These are phyloP conservation scores for Leishmania amazonensis DNA, from an alignment of 208 protist genomes.

Conservation along the genomic window DNA sequence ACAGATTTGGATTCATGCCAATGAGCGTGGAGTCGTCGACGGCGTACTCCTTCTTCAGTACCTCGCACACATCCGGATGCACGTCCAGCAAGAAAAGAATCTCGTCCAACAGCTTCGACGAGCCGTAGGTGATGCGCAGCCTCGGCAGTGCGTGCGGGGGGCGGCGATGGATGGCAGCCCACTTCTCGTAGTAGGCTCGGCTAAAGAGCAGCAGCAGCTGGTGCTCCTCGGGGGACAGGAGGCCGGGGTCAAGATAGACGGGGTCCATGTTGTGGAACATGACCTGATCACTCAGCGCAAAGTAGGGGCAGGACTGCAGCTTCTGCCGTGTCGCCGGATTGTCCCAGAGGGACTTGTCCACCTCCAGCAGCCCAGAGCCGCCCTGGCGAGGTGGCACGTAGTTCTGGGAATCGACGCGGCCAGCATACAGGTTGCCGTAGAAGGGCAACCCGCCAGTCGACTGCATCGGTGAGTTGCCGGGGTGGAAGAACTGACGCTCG, in stretches of 20 bases:
- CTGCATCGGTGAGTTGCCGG: conserved; percentile 52
- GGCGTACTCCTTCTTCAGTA: conserved; percentile 79
- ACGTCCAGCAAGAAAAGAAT: conserved; percentile 67
- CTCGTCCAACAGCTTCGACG: conserved; percentile 55
- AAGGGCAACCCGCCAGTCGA: conserved; percentile 78
- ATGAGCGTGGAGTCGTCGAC: conserved; percentile 82
- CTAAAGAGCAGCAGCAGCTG: conserved; percentile 85
- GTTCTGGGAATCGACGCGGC: conserved; percentile 78
- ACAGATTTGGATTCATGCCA: conserved; percentile 79
- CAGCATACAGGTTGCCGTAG: conserved; percentile 86
- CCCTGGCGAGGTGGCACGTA: conserved; percentile 68
- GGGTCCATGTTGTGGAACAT: conserved; percentile 91
- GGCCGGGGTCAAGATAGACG: conserved; percentile 77
- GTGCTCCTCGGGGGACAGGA: conserved; percentile 83
- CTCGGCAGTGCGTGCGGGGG: conserved; percentile 56
- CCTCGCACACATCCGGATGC: conserved; percentile 33
- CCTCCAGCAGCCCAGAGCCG: conserved; percentile 52
- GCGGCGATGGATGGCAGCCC: conserved; percentile 55
- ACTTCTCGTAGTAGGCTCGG: conserved; percentile 90
- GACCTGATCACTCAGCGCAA: conserved; percentile 88
- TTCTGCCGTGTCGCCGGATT: conserved; percentile 56
- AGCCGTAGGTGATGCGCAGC: conserved; percentile 73
- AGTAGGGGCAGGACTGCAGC: conserved; percentile 82
- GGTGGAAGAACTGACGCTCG: conserved; percentile 64
- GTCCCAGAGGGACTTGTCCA: conserved; percentile 65